Percentiles rank a stretch among this genome's conserved stretches.
These are phyloP conservation scores for Camillea tinctor DNA, from an alignment of 2,329 filamentous ascomycete species.

Conservation along the genomic window DNA sequence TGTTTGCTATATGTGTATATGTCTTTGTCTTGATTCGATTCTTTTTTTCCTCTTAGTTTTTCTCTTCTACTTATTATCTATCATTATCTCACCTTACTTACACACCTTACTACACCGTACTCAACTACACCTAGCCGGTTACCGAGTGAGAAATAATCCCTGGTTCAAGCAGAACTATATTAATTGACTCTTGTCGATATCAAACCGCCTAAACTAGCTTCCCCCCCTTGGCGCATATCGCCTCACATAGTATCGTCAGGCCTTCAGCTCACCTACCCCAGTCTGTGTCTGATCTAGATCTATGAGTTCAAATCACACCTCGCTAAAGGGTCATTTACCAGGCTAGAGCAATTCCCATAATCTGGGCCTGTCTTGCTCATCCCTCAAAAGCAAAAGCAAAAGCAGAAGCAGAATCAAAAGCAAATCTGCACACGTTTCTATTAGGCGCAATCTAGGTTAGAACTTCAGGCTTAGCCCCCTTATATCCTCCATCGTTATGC, in stretches of 20 bases:
- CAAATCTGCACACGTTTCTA: conserved; percentile 12
- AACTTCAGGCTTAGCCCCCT: conserved; percentile 9
- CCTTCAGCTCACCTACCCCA: not conserved
- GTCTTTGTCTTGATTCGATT: not conserved
- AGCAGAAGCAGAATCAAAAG: conserved; percentile 7
- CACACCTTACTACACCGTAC: not conserved
- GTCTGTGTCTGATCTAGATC: not conserved
- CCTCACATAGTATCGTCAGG: not conserved
- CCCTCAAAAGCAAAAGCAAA: conserved; percentile 12
- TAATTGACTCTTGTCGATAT: not conserved
- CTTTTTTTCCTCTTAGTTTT: not conserved
- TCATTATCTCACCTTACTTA: not conserved
- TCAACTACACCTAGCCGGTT: not conserved
- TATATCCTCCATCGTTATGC: conserved; percentile 9
- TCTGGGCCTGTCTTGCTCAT: conserved; percentile 10
- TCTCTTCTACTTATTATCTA: not conserved
- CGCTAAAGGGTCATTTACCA: not conserved
- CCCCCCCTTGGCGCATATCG: not conserved
- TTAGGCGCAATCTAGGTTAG: conserved; percentile 5
- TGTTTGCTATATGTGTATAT: not conserved
- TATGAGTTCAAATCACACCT: not conserved
- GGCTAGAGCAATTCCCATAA: not conserved
- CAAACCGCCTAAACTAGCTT: not conserved
- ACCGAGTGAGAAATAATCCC: not conserved
- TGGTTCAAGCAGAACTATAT: not conserved